A percentile compares a stretch with the other conserved stretches of the same genome.
Evolutionary conservation across 257 asterid genomes (phyloP).

Genomic region (Avicennia marina): DNA sequence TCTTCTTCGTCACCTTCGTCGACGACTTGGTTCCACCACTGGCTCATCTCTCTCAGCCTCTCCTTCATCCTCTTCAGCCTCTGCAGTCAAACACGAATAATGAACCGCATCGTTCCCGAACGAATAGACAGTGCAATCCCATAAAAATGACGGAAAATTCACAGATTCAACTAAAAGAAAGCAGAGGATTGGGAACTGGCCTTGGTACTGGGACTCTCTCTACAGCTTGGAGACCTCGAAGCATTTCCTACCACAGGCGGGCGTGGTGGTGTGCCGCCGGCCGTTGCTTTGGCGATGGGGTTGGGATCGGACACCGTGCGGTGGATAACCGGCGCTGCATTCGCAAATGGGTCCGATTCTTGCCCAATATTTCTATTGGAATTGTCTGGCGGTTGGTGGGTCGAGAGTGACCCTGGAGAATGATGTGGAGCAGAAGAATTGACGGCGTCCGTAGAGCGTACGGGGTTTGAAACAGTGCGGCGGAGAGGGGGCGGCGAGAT

Average conservation of each 20-base stretch:
- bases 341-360: too few relatives aligned
- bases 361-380: too few relatives aligned
- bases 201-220: constrained; percentile 30
- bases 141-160: not conserved
- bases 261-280: constrained; percentile 29
- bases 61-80: constrained; percentile 39
- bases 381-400: too few relatives aligned
- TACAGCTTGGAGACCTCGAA: too few relatives aligned
- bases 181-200: constrained; percentile 6
- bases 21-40: constrained; percentile 35
- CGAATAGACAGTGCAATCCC: too few relatives aligned
- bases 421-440: too few relatives aligned
- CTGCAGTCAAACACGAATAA: constrained; percentile 18
- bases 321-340: constrained; percentile 3
- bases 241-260: constrained; percentile 17
- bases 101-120: too few relatives aligned
- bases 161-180: not conserved
- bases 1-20: constrained; percentile 27
- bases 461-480: too few relatives aligned
- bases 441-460: too few relatives aligned
- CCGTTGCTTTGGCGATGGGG: constrained; percentile 7
- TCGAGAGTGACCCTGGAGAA: too few relatives aligned
- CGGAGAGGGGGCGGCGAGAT: too few relatives aligned
- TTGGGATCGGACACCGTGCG: constrained; percentile 31
- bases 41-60: constrained; percentile 31